Conservation (phyloP, 164 flowering plant species). For the Berberis vulgaris region DNA sequence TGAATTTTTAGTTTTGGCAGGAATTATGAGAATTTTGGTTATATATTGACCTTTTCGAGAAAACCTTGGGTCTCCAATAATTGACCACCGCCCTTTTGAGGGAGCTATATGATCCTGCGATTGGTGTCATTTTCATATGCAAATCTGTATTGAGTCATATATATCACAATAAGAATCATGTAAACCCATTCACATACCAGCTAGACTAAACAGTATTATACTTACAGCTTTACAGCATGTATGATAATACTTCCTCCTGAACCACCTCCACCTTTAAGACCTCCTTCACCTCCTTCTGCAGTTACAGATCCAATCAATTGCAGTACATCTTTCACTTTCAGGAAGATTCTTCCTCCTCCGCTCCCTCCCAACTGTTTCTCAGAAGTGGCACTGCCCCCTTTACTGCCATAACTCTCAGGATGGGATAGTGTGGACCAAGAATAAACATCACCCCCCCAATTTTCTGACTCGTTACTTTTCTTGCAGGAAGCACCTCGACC, state of each 20-base stretch:
- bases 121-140: too few species aligned
- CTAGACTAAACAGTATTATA: conserved; percentile 2
- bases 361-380: conserved; percentile 50
- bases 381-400: conserved; percentile 57
- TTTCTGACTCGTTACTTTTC: conserved; percentile 36
- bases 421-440: conserved; percentile 63
- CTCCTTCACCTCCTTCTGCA: conserved; percentile 89
- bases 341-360: conserved; percentile 81
- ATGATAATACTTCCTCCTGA: conserved; percentile 87
- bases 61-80: too few species aligned
- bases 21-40: too few species aligned
- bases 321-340: conserved; percentile 47
- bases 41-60: too few species aligned
- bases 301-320: conserved; percentile 62
- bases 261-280: conserved; percentile 74
- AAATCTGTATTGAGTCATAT: too few species aligned
- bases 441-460: conserved; percentile 97
- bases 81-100: too few species aligned
- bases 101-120: too few species aligned
- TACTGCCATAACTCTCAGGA: conserved; percentile 89
- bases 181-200: too few species aligned
- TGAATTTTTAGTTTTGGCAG: too few species aligned
- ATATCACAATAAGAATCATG: too few species aligned
- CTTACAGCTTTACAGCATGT: conserved; percentile 66
- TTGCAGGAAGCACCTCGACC: conserved; percentile 89